Percentiles rank a stretch among this genome's conserved stretches.
phyloP scores from a whole-genome alignment of 371 early-diverging fungal species.

The Zancudomyces culisetae region DNA sequence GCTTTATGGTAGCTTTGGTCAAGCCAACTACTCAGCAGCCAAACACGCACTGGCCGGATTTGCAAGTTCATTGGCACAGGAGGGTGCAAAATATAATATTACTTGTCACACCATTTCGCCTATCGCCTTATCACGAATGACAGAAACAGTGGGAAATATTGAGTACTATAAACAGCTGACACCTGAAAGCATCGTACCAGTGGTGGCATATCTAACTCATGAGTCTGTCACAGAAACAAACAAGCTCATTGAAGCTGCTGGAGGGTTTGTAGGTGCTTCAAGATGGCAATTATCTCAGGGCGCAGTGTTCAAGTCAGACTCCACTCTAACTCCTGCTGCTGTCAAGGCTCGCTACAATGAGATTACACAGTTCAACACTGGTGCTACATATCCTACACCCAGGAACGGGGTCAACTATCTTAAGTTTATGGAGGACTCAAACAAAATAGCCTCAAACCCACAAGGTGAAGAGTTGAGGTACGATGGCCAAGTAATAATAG shows the following conservation, averaged over 20 bases:
- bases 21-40: slow-evolving; percentile 86
- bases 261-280: slow-evolving; percentile 47
- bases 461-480: slow-evolving; percentile 43
- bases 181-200: slow-evolving; percentile 56
- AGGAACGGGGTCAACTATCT: slow-evolving; percentile 73
- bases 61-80: slow-evolving; percentile 47
- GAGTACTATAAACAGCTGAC: slow-evolving; percentile 59
- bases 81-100: slow-evolving; percentile 47
- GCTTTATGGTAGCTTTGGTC: slow-evolving; percentile 97
- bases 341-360: slow-evolving; percentile 26
- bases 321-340: slow-evolving; percentile 36
- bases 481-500: slow-evolving; percentile 77
- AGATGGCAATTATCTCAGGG: slow-evolving; percentile 50
- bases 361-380: slow-evolving; percentile 2
- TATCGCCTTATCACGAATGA: slow-evolving; percentile 61
- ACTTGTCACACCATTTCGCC: slow-evolving; percentile 51
- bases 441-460: slow-evolving; percentile 37
- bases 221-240: slow-evolving; percentile 34
- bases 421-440: slow-evolving; percentile 54
- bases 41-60: slow-evolving; percentile 52
- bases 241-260: slow-evolving; percentile 48
- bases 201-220: slow-evolving; percentile 47
- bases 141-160: slow-evolving; percentile 54
- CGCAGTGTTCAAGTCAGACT: slow-evolving; percentile 39
- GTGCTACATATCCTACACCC: slow-evolving; percentile 38